Evolutionary conservation across 179 eudicot genomes (phyloP).

Genomic region (Vitellaria paradoxa): DNA sequence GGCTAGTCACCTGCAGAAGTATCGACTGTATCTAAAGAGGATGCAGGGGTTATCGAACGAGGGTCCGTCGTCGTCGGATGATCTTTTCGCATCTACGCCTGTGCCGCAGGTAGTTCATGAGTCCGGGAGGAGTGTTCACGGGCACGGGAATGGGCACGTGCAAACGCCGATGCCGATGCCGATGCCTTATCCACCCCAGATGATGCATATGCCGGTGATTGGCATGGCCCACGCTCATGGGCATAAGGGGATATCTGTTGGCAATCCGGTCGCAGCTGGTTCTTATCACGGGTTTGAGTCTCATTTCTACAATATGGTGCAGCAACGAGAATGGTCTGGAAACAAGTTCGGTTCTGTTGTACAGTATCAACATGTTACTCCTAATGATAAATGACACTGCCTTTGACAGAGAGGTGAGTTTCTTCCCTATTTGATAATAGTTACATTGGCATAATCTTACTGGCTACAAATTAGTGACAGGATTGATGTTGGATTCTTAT

Average conservation of each 20-base stretch:
- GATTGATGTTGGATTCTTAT: too few species aligned
- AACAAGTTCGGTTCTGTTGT: constrained; percentile 32
- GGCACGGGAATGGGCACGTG: constrained; percentile 10
- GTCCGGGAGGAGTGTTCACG: constrained; percentile 22
- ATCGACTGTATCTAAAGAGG: constrained; percentile 50
- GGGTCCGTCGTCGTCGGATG: constrained; percentile 45
- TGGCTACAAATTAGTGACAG: too few species aligned
- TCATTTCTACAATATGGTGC: constrained; percentile 33
- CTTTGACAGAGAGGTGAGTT: constrained; percentile 12
- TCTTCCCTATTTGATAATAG: constrained; percentile 1
- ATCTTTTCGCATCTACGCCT: constrained; percentile 42
- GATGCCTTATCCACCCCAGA: constrained; percentile 40
- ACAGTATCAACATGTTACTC: constrained; percentile 34
- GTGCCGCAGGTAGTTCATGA: constrained; percentile 40
- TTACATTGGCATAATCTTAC: too few species aligned
- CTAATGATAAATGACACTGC: constrained; percentile 32
- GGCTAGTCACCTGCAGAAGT: constrained; percentile 56
- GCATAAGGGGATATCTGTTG: constrained; percentile 24
- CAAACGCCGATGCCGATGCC: constrained; percentile 39
- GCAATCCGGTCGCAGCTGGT: constrained; percentile 20
- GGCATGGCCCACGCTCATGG: constrained; percentile 27
- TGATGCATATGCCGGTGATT: constrained; percentile 42
- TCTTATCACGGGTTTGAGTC: constrained; percentile 38
- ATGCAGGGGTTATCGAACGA: constrained; percentile 44
- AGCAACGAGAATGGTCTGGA: constrained; percentile 46